Conservation (phyloP, 305 asterid genomes). For the Fraxinus nigra region DNA sequence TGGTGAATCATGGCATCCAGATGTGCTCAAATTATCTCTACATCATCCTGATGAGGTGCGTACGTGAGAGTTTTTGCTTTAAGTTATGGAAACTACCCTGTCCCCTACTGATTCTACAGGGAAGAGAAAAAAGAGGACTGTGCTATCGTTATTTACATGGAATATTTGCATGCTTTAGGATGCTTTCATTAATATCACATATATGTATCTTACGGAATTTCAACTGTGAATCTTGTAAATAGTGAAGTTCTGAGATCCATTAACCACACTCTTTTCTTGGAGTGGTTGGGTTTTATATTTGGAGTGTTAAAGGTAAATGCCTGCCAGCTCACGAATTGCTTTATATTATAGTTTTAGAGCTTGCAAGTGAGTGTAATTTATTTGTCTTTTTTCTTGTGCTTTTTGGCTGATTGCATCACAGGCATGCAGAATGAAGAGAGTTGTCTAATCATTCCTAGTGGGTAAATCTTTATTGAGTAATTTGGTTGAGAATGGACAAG, state of each 20-base stretch:
- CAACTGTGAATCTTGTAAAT: constrained; percentile 9
- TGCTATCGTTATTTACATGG: constrained; percentile 10
- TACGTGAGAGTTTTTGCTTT: constrained; percentile 25
- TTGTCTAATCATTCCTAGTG: background rate
- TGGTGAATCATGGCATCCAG: constrained; percentile 99
- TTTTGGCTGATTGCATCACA: background rate
- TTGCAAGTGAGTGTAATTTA: background rate
- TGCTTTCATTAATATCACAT: background rate
- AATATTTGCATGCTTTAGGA: background rate
- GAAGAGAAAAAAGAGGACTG: background rate
- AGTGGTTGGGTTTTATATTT: background rate
- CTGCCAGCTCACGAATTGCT: background rate
- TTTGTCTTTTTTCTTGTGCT: background rate
- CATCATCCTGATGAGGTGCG: constrained; percentile 89
- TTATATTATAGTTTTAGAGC: background rate
- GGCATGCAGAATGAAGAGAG: background rate
- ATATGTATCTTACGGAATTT: background rate
- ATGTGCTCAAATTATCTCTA: constrained; percentile 78
- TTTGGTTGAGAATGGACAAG: background rate
- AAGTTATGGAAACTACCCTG: constrained; percentile 4
- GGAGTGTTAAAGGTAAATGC: constrained; percentile 4
- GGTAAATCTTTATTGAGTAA: background rate
- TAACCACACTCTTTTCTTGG: constrained; percentile 1
- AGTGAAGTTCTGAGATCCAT: background rate
- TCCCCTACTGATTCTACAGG: constrained; percentile 5